Conservation (phyloP, 2,329 filamentous ascomycete genomes). For the Colletotrichum magnum region DNA sequence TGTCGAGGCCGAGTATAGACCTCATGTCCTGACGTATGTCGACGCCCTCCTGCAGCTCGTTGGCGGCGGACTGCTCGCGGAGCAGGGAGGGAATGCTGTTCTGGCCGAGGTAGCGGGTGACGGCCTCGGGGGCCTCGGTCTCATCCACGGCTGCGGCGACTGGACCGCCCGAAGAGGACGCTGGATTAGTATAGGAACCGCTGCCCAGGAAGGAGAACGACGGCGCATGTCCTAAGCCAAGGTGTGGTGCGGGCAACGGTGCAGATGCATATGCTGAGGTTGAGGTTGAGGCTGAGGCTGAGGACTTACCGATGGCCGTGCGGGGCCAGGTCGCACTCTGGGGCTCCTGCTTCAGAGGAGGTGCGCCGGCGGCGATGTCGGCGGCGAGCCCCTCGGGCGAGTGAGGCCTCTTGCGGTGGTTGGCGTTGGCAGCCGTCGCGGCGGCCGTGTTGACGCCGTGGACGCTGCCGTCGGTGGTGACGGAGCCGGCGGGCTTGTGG, state of each 20-base stretch:
- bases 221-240: slow-evolving; percentile 21
- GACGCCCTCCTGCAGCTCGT: slow-evolving; percentile 65
- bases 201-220: slow-evolving; percentile 31
- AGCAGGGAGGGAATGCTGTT: slow-evolving; percentile 78
- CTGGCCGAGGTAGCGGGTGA: slow-evolving; percentile 73
- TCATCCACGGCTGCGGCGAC: slow-evolving; percentile 63
- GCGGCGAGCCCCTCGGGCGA: slow-evolving; percentile 57
- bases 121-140: slow-evolving; percentile 66
- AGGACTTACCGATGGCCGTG: slow-evolving; percentile 52
- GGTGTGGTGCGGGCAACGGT: slow-evolving; percentile 14
- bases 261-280: slow-evolving; percentile 1
- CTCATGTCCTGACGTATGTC: slow-evolving; percentile 76
- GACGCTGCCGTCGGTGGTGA: slow-evolving; percentile 42
- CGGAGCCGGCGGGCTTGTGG: slow-evolving; percentile 47
- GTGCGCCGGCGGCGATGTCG: slow-evolving; percentile 50
- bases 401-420: slow-evolving; percentile 56
- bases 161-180: slow-evolving; percentile 33
- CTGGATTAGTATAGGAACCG: slow-evolving; percentile 35
- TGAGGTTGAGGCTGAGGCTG: slow-evolving; percentile 12
- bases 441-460: slow-evolving; percentile 44
- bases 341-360: slow-evolving; percentile 50
- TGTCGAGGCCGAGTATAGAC: slow-evolving; percentile 76
- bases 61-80: slow-evolving; percentile 70
- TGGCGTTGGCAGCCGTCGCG: slow-evolving; percentile 20
- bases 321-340: slow-evolving; percentile 59